Evolutionary conservation across 192 early-diverging fungal genomes (phyloP).

Genomic region (Jimgerdemannia flammicorona): DNA sequence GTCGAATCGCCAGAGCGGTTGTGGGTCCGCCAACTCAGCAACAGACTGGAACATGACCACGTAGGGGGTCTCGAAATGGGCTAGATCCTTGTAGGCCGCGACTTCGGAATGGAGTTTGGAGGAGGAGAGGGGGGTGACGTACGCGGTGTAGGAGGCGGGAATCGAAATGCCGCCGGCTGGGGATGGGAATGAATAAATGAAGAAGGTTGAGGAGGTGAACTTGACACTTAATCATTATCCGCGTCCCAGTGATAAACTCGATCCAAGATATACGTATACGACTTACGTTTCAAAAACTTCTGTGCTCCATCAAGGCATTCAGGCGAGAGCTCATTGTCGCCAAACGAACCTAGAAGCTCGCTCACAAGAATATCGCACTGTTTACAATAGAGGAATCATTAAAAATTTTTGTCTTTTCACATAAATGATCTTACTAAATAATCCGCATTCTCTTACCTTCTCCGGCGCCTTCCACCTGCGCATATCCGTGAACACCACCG

Average conservation of each 20-base stretch:
- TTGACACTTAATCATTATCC: background rate
- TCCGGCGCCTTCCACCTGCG: slow-evolving; percentile 71
- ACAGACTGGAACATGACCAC: slow-evolving; percentile 94
- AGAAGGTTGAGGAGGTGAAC: background rate
- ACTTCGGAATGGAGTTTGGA: slow-evolving; percentile 77
- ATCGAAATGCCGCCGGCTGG: slow-evolving; percentile 83
- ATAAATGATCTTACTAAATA: no score
- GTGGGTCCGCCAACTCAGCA: slow-evolving; percentile 59
- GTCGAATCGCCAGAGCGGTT: slow-evolving; percentile 76
- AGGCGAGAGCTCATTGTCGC: slow-evolving; percentile 99
- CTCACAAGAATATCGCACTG: slow-evolving; percentile 90
- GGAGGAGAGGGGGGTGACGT: slow-evolving; percentile 84
- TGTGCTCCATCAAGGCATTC: slow-evolving; percentile 95
- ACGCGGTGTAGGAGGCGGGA: slow-evolving; percentile 81
- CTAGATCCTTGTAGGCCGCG: slow-evolving; percentile 56
- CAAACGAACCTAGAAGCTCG: slow-evolving; percentile 96
- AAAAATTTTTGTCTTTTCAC: no score
- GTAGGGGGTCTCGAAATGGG: slow-evolving; percentile 87
- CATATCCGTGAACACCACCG: slow-evolving; percentile 89
- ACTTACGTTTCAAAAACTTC: slow-evolving; percentile 46
- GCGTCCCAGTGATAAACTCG: no score
- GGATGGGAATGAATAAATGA: slow-evolving; percentile 3
- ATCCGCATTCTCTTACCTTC: slow-evolving; percentile 33
- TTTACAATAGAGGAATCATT: no score
- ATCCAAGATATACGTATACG: background rate